phyloP scores from a whole-genome alignment of 768 basidiomycete genomes.

The Clitopilus passeckerianus region DNA sequence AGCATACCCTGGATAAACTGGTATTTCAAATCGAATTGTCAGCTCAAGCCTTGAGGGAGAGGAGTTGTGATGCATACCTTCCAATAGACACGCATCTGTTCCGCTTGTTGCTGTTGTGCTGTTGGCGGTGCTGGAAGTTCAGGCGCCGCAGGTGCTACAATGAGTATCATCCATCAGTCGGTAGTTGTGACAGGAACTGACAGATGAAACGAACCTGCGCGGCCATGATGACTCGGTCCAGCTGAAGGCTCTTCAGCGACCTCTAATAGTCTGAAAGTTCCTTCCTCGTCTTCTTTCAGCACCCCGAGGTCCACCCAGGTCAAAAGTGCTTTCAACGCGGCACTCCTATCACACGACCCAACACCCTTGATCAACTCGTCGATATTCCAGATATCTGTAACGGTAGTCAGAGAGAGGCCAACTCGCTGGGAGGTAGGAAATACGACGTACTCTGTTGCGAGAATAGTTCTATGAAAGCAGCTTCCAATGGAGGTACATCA shows the following conservation, averaged over 20 bases:
- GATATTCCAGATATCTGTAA: slow-evolving; percentile 64
- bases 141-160: slow-evolving; percentile 21
- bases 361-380: slow-evolving; percentile 63
- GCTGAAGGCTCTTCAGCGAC: slow-evolving; percentile 42
- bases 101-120: slow-evolving; percentile 71
- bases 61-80: slow-evolving; percentile 42
- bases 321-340: slow-evolving; percentile 67
- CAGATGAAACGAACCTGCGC: slow-evolving; percentile 3
- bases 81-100: slow-evolving; percentile 88
- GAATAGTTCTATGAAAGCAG: slow-evolving; percentile 86
- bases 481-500: slow-evolving; percentile 85
- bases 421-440: neutral
- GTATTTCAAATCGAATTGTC: slow-evolving; percentile 1
- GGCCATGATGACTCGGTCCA: slow-evolving; percentile 11
- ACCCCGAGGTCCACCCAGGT: slow-evolving; percentile 87
- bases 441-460: slow-evolving; percentile 50
- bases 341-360: slow-evolving; percentile 57
- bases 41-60: neutral
- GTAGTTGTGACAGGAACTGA: neutral
- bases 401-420: neutral
- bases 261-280: slow-evolving; percentile 63
- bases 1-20: slow-evolving; percentile 92
- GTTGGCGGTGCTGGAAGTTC: slow-evolving; percentile 47
- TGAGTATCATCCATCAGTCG: neutral
- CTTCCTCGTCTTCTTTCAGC: slow-evolving; percentile 60